phyloP scores from a whole-genome alignment of 2,329 filamentous ascomycete species.

The Fusarium pseudograminearum region DNA sequence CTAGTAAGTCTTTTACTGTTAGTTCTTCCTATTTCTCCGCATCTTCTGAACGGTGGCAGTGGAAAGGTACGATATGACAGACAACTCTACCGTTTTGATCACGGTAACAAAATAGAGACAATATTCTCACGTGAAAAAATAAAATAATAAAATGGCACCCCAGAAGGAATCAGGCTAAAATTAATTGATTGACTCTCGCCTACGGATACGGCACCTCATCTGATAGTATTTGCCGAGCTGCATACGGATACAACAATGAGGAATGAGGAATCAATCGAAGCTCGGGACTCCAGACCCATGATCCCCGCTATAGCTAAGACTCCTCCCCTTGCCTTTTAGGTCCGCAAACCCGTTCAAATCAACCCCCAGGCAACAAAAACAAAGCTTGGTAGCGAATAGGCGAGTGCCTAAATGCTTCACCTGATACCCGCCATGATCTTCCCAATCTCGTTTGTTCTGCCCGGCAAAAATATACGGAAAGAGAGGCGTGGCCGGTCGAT shows the following conservation, averaged over 20 bases:
- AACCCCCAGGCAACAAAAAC: constrained; percentile 8
- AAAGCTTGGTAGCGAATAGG: constrained; percentile 34
- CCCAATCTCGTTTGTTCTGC: constrained; percentile 23
- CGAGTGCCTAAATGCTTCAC: constrained; percentile 25
- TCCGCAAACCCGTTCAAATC: constrained; percentile 28
- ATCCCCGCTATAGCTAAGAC: constrained; percentile 12
- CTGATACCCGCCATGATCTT: constrained; percentile 33
- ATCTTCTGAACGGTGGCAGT: not conserved
- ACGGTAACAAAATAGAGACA: constrained; percentile 5
- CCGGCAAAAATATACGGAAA: constrained; percentile 13
- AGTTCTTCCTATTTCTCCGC: not conserved
- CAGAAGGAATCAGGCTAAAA: constrained; percentile 21
- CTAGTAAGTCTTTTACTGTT: not conserved
- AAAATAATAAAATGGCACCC: constrained; percentile 13
- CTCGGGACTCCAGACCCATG: constrained; percentile 35
- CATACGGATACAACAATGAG: constrained; percentile 1
- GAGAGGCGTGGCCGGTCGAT: constrained; percentile 29
- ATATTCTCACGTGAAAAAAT: not conserved
- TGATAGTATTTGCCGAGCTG: constrained; percentile 28
- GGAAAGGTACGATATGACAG: not conserved
- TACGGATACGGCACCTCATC: constrained; percentile 25
- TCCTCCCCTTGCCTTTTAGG: not conserved
- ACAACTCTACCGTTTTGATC: constrained; percentile 9
- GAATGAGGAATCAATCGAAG: not conserved
- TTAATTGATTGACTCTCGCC: constrained; percentile 12